Conservation (phyloP, 2,329 filamentous ascomycete species). For the Aspergillus sp. region DNA sequence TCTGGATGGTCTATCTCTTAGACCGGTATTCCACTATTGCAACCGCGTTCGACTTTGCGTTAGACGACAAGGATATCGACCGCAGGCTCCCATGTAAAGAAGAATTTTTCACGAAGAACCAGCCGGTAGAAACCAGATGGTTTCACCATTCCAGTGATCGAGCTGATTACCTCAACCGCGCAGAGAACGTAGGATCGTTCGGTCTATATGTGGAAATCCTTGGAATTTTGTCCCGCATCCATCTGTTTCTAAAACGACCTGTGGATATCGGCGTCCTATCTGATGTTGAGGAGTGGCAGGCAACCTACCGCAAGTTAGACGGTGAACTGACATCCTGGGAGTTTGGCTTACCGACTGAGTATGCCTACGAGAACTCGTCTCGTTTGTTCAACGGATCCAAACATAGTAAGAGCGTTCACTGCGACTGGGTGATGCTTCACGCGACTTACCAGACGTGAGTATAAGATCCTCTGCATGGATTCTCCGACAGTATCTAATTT, state of each 20-base stretch:
- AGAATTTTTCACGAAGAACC: constrained; percentile 79
- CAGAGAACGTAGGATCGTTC: constrained; percentile 82
- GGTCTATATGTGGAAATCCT: constrained; percentile 88
- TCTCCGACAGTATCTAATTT: background rate
- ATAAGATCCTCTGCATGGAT: background rate
- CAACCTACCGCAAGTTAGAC: constrained; percentile 81
- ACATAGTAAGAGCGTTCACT: constrained; percentile 68
- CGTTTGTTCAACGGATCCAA: constrained; percentile 68
- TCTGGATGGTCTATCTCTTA: constrained; percentile 92
- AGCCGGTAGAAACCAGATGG: constrained; percentile 80
- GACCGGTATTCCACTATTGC: constrained; percentile 88
- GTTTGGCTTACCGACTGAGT: constrained; percentile 75
- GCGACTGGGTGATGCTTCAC: constrained; percentile 87
- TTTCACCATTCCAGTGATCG: constrained; percentile 58
- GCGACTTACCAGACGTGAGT: constrained; percentile 79
- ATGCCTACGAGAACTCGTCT: constrained; percentile 69
- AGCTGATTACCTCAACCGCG: constrained; percentile 64
- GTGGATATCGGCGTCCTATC: constrained; percentile 81
- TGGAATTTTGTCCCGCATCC: constrained; percentile 81
- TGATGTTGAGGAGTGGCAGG: constrained; percentile 88
- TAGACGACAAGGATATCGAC: constrained; percentile 88
- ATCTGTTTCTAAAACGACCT: constrained; percentile 82
- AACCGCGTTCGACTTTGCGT: constrained; percentile 86
- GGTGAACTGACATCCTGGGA: constrained; percentile 79
- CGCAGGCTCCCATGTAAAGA: constrained; percentile 82